Base-by-base conservation (phyloP, 805 yeast species). In the Zygoascus ofunaensis region DNA sequence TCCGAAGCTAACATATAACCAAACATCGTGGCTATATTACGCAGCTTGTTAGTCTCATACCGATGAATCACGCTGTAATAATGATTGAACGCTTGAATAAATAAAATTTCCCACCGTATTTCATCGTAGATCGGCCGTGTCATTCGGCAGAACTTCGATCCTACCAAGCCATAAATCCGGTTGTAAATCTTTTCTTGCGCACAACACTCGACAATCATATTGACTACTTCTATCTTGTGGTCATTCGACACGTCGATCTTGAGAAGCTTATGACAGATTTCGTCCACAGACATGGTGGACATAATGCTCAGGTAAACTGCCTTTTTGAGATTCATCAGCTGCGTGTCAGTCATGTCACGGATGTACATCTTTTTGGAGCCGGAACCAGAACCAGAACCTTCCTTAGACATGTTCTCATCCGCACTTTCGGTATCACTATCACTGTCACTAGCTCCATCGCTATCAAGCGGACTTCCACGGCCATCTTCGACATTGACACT, bases 281-380 rank as follows among this genome's bases (percentile, higher is more conserved):
- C 98, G 52, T 86, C 95, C 4, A 89, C 79, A 0, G 94, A 80
- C 80, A 90, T 76, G 48, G 95, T 79, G 19, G 96, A 86, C 81
- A 85, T 87, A 7, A 92, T 67, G 0, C 90, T 81, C 23, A 89
- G 65, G 55, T 90, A 90, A 2, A 90, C 82, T 1, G 74, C 74
- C 54, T 86, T 86, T 53, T 86, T 86, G 52, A 78, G 77, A 41
- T 79, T 77, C 1, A 78, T 67, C 24, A 79, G 62, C 21, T 76
- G 76, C 0, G 79, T 64, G 39, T 81, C 81, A 0, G 95, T 83
- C 69, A 82, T 62, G 60, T 89, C 96, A 34, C 69, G 67, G 34
- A 80, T 70, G 41, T 63, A 62, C 24, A 55, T 51, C 15, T 19
- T 32, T 20, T 24, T 19, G 17, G 37, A 33, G 4, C 37, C 20